phyloP scores from a whole-genome alignment of 768 basidiomycete genomes.

The Tylopilus balloui region DNA sequence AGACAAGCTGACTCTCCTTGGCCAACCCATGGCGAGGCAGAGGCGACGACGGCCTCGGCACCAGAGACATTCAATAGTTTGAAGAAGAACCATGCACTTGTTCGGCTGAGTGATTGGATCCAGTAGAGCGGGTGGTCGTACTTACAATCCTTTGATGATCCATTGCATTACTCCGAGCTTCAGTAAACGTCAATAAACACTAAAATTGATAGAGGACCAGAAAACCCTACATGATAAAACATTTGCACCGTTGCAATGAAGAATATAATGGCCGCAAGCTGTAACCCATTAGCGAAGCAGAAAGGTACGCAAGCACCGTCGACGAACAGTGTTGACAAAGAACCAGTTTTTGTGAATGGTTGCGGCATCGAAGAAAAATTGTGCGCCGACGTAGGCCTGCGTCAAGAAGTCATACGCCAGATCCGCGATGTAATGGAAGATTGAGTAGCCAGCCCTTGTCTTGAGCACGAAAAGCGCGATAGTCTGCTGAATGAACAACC shows the following conservation, averaged over 20 bases:
- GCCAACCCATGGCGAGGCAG: slow-evolving; percentile 91
- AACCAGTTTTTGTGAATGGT: slow-evolving; percentile 72
- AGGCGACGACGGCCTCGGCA: slow-evolving; percentile 89
- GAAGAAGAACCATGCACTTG: slow-evolving; percentile 89
- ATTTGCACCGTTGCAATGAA: slow-evolving; percentile 92
- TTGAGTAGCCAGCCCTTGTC: slow-evolving; percentile 71
- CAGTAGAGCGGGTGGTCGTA: slow-evolving; percentile 2
- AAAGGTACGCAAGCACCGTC: slow-evolving; percentile 3
- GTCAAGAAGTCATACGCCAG: slow-evolving; percentile 77
- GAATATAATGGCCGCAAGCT: slow-evolving; percentile 83
- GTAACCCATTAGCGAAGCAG: slow-evolving; percentile 14
- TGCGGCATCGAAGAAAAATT: slow-evolving; percentile 77
- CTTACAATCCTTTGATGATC: slow-evolving; percentile 80
- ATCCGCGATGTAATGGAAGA: slow-evolving; percentile 80
- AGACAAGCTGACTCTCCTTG: slow-evolving; percentile 87
- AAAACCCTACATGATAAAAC: slow-evolving; percentile 63
- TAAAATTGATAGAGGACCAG: background rate
- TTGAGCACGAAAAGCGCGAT: slow-evolving; percentile 90
- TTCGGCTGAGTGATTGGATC: background rate
- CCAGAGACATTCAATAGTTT: slow-evolving; percentile 90
- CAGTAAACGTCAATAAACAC: background rate
- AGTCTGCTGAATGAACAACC: slow-evolving; percentile 78
- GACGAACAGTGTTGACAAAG: slow-evolving; percentile 70
- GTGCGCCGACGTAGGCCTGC: slow-evolving; percentile 64
- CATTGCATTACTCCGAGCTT: slow-evolving; percentile 88